These are phyloP conservation scores for Umbelopsis vinacea DNA, from an alignment of 192 early-diverging fungal species.

Conservation along the genomic window DNA sequence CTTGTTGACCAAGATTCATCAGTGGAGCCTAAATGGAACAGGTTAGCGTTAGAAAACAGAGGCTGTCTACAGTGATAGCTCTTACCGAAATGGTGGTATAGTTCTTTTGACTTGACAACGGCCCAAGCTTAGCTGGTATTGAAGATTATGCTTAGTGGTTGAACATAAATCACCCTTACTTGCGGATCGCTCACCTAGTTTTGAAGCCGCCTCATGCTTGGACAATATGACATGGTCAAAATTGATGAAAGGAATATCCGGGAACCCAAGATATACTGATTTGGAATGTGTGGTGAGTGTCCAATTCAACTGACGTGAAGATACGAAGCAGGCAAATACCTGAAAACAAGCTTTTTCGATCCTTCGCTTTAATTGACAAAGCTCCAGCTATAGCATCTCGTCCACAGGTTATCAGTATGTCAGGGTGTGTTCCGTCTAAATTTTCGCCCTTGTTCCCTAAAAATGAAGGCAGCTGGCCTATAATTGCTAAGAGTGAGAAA, in stretches of 20 bases:
- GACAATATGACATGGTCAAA: conserved; percentile 40
- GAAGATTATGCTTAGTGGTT: neutral
- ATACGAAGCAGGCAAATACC: conserved; percentile 20
- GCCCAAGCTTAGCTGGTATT: conserved; percentile 31
- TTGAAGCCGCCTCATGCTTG: conserved; percentile 38
- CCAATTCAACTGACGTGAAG: neutral
- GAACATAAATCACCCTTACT: neutral
- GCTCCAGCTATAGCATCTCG: conserved; percentile 30
- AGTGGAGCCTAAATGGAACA: conserved; percentile 6
- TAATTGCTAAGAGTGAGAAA: neutral
- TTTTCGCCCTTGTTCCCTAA: conserved; percentile 11
- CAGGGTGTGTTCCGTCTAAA: conserved; percentile 5
- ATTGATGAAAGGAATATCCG: conserved; percentile 36
- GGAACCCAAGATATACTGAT: conserved; percentile 37
- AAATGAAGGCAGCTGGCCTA: conserved; percentile 25
- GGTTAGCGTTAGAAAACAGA: neutral
- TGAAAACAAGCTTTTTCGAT: conserved; percentile 24
- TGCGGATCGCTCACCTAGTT: conserved; percentile 27
- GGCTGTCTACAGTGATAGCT: neutral
- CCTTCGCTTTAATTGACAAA: conserved; percentile 8
- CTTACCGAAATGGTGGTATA: conserved; percentile 27
- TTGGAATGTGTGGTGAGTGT: neutral
- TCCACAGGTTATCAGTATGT: conserved; percentile 31
- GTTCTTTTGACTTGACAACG: conserved; percentile 38
- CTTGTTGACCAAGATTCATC: neutral